phyloP scores from a whole-genome alignment of 164 flowering plant genomes.

The Protea cynaroides region DNA sequence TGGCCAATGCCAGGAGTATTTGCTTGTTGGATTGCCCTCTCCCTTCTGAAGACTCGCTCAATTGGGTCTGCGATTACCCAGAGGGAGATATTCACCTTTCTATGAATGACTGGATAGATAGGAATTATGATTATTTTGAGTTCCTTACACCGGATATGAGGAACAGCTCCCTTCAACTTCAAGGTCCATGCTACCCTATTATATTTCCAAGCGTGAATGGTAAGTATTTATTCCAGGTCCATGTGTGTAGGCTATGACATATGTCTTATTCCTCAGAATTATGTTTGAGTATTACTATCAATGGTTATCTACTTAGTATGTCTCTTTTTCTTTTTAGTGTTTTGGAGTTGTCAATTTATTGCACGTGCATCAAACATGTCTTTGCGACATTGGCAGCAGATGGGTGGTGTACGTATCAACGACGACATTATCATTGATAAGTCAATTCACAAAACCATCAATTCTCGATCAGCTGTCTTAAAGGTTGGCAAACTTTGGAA shows the following conservation, averaged over 20 bases:
- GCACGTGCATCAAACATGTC: slow-evolving; percentile 83
- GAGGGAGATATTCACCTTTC: slow-evolving; percentile 75
- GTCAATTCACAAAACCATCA: slow-evolving; percentile 67
- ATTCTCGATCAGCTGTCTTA: slow-evolving; percentile 75
- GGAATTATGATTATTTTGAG: slow-evolving; percentile 85
- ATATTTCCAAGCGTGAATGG: slow-evolving; percentile 97
- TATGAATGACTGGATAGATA: slow-evolving; percentile 78
- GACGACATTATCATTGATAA: slow-evolving; percentile 74
- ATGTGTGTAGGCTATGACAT: no score
- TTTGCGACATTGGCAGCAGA: slow-evolving; percentile 77
- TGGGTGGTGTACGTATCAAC: slow-evolving; percentile 82
- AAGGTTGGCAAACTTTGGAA: slow-evolving; percentile 41
- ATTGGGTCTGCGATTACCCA: slow-evolving; percentile 98
- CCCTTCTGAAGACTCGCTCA: slow-evolving; percentile 73
- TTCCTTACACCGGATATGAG: slow-evolving; percentile 83
- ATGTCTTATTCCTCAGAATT: background rate
- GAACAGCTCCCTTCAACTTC: slow-evolving; percentile 90
- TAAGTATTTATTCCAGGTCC: slow-evolving; percentile 20
- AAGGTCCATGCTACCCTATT: slow-evolving; percentile 97
- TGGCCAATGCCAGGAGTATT: slow-evolving; percentile 71
- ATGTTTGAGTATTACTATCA: background rate
- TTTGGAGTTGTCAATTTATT: slow-evolving; percentile 90
- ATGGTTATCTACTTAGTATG: background rate
- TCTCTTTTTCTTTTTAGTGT: slow-evolving; percentile 38
- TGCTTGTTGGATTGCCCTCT: slow-evolving; percentile 91